Base-by-base conservation (phyloP, 768 basidiomycete species). In the Boletus reticulatus region DNA sequence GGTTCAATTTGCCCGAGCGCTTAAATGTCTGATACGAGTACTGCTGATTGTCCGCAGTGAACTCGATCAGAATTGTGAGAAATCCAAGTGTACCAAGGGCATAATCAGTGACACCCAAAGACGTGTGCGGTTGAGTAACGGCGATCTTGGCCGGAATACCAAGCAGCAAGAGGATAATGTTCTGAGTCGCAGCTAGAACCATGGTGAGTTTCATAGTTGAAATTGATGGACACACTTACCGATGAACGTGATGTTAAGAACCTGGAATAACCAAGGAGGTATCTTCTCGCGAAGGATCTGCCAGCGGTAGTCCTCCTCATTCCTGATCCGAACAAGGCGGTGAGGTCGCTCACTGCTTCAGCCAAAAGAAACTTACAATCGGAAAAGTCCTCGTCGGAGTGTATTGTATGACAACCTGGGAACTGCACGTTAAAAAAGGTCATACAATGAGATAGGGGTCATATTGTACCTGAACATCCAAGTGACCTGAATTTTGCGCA, bases 241-340 rank as follows among this genome's bases (percentile, higher is more conserved):
- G 31, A 94, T 87, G 75, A 93, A 94, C 13, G 78, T 78, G 14
- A 54, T 72, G 71, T 86, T 87, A 31, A 81, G 50, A n/a, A 88
- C 56, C 58, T 84, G 80, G 75, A 88, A 88, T 10, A 83, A 59
- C 71, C 76, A 76, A 2, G 67, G 49, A 14, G 84, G 81, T 4
- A 88, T 65, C 46, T 84, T 77, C 39, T 74, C 68, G 41, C 94
- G 84, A 14, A 97, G 77, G 37, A 93, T 74, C 2, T 76, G 82
- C 92, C 95, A 98, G 27, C 96, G 88, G 65, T 98, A 98, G 70
- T 97, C 94, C 70, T 96, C 94, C 24, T 90, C 91, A 27, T 81
- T 78, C 8, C 89, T 92, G 55, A 37, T 19, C 3, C 55, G 6
- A 53, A 48, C 27, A 43, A 57, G n/a, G 9, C 2, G 4, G 24